Conservation (phyloP, 768 basidiomycete genomes). For the Lyophyllum semitale region DNA sequence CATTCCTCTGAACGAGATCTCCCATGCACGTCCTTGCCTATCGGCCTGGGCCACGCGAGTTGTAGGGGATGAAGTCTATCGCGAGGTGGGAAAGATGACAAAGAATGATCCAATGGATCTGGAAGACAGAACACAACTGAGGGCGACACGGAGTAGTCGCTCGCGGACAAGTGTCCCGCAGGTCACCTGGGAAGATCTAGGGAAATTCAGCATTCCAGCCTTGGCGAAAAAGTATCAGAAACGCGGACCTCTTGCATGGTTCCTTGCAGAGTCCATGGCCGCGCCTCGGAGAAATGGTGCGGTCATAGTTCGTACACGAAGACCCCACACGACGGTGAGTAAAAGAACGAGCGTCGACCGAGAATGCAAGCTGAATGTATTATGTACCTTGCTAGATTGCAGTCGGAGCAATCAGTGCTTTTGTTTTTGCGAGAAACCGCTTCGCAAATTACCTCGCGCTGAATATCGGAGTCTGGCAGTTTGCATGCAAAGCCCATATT, state of each 20-base stretch:
- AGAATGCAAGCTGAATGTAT: not conserved
- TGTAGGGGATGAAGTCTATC: not conserved
- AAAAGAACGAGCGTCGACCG: not conserved
- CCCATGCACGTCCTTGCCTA: not conserved
- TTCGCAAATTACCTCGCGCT: constrained; percentile 25
- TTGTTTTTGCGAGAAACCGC: constrained; percentile 17
- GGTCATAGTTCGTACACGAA: constrained; percentile 15
- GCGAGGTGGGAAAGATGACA: not conserved
- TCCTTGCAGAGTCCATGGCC: constrained; percentile 21
- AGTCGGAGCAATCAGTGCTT: constrained; percentile 21
- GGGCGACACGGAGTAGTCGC: not conserved
- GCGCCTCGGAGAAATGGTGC: constrained; percentile 11
- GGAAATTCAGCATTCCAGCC: constrained; percentile 15
- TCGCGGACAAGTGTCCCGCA: constrained; percentile 4
- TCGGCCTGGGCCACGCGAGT: not conserved
- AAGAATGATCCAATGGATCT: not conserved
- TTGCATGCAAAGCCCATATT: constrained; percentile 22
- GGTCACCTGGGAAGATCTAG: constrained; percentile 17
- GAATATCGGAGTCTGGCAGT: constrained; percentile 21
- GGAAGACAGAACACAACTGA: not conserved
- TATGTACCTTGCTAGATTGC: constrained; percentile 20
- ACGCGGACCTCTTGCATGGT: constrained; percentile 15
- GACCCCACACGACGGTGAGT: constrained; percentile 22
- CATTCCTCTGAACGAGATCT: not conserved
- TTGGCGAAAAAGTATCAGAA: constrained; percentile 12